These are phyloP conservation scores for Phytophthora tentaculata DNA, from an alignment of 352 stramenopile genomes.

Conservation along the genomic window DNA sequence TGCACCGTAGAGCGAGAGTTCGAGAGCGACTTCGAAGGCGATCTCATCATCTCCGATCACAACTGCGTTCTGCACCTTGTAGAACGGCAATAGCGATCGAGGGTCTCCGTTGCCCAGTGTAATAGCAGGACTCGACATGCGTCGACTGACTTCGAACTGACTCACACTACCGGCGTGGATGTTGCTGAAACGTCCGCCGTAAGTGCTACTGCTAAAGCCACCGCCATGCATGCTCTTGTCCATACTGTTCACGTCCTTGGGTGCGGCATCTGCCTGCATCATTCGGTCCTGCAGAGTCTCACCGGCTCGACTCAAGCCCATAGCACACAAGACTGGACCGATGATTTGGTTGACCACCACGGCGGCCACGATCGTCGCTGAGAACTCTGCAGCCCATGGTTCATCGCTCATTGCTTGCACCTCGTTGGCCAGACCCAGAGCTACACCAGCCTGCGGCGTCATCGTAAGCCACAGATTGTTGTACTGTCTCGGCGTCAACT, in stretches of 20 bases:
- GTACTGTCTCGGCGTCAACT: constrained; percentile 63
- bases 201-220: constrained; percentile 8
- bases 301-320: constrained; percentile 57
- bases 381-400: constrained; percentile 63
- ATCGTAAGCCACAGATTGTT: constrained; percentile 81
- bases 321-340: constrained; percentile 61
- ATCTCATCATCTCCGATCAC: constrained; percentile 73
- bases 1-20: constrained; percentile 69
- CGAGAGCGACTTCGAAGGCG: constrained; percentile 66
- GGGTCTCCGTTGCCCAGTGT: constrained; percentile 48
- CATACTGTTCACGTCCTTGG: constrained; percentile 22
- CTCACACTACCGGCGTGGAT: constrained; percentile 5
- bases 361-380: constrained; percentile 68
- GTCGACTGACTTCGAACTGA: constrained; percentile 24
- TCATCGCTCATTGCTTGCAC: constrained; percentile 60
- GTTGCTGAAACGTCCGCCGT: constrained; percentile 6
- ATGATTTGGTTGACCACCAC: constrained; percentile 80
- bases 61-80: constrained; percentile 54
- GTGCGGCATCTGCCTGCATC: constrained; percentile 1
- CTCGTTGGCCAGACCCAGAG: constrained; percentile 64
- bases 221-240: constrained; percentile 22
- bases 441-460: constrained; percentile 70
- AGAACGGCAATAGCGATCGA: constrained; percentile 46
- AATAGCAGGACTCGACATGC: constrained; percentile 11
- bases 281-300: constrained; percentile 48